Base-by-base conservation (phyloP, 2,329 filamentous ascomycete species). In the Annulohypoxylon truncatum region DNA sequence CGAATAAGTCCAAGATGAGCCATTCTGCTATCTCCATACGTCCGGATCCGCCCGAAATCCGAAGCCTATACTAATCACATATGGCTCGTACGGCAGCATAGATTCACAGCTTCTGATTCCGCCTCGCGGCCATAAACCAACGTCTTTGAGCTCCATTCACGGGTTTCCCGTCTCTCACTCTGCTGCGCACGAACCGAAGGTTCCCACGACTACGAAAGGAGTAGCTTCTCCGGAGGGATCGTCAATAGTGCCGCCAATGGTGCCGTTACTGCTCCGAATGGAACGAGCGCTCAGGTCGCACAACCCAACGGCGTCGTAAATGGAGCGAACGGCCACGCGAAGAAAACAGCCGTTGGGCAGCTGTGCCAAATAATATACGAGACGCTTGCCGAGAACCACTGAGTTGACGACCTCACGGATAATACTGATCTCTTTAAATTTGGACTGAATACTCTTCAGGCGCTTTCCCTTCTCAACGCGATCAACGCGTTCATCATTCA, bases 401-500 rank as follows among this genome's bases (percentile, higher is more conserved):
- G 47, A 18, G 9, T 57, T 44, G 38, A 57, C 2, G 35, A 53
- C 18, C 35, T 62, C 15, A 12, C 42, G 15, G 60, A 63, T 46
- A 52, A 58, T 12, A 58, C 53, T 7, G 52, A 63, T 63, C 53
- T 58, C n/a, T 57, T 58, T 35, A 52, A 58, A 35, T 47, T 58
- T 26, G 46, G 53, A 8, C 60, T 63, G 26, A 52, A 58, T 29
- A 63, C 46, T n/a, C 53, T 63, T 6, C 60, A 46, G 15, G 35
- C 58, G n/a, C 2, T 31, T 10, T 58, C 60, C 20, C 52, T 63
- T 2, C 52, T 57, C 26, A 63, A 29, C n/a, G 35, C 60, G 2
- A 63, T 63, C 60, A 63, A 58, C 28, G 60, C 35, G 13, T 63
- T 58, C 22, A 63, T 63, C 47, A 29, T 58, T 15, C 52, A 22